Conservation (phyloP, 2,329 filamentous ascomycete genomes). For the Ascochyta koolunga region DNA sequence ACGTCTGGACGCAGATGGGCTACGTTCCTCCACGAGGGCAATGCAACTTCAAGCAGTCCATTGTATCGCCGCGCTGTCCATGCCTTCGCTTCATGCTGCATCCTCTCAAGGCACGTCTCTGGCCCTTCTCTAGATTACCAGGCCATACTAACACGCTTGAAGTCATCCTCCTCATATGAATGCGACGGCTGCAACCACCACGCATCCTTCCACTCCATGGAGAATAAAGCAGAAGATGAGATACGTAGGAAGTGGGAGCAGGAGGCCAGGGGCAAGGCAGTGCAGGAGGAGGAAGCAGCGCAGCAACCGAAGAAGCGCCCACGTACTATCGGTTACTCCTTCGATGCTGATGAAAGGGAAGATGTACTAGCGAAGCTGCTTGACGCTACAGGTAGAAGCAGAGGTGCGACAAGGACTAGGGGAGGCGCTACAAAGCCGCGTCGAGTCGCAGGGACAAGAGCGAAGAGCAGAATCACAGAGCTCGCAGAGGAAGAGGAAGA, state of each 20-base stretch:
- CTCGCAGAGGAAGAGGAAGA: constrained; percentile 30
- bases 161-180: constrained; percentile 58
- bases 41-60: constrained; percentile 57
- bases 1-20: constrained; percentile 59
- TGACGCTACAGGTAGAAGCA: not conserved
- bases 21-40: constrained; percentile 58
- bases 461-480: constrained; percentile 27
- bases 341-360: not conserved
- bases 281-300: constrained; percentile 17
- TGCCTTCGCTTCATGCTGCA: constrained; percentile 64
- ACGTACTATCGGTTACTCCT: constrained; percentile 32
- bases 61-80: constrained; percentile 56
- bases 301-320: constrained; percentile 36
- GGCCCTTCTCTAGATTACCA: not conserved
- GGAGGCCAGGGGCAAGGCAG: constrained; percentile 42
- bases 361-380: not conserved
- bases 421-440: constrained; percentile 13
- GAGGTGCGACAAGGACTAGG: constrained; percentile 3
- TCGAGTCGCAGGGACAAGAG: constrained; percentile 12
- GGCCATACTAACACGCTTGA: not conserved
- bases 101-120: constrained; percentile 56
- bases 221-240: constrained; percentile 58
- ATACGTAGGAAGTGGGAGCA: constrained; percentile 54
- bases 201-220: constrained; percentile 60
- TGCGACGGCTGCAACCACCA: constrained; percentile 64